phyloP scores from a whole-genome alignment of 805 yeast species.

The Hanseniaspora valbyensis region DNA sequence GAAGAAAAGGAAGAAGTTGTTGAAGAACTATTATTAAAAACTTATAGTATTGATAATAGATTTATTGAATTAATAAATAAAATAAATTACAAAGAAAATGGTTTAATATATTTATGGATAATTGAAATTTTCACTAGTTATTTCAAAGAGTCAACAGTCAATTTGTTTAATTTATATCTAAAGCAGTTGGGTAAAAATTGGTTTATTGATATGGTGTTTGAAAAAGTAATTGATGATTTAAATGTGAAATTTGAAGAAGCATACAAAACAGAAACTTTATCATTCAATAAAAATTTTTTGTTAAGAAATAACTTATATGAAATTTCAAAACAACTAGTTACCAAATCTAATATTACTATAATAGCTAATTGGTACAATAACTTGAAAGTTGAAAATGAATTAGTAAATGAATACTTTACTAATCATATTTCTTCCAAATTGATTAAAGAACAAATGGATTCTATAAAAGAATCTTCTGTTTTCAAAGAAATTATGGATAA shows the following conservation, averaged over 20 bases:
- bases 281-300: background rate
- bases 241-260: background rate
- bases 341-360: conserved; percentile 4
- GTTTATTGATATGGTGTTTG: conserved; percentile 6
- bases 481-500: conserved; percentile 30
- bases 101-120: conserved; percentile 3
- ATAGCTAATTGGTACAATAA: conserved; percentile 52
- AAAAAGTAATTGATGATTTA: background rate
- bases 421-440: conserved; percentile 54
- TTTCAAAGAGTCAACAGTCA: conserved; percentile 2
- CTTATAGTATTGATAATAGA: background rate
- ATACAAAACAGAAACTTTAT: background rate
- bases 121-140: background rate
- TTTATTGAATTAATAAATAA: background rate
- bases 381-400: conserved; percentile 57
- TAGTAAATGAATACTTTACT: conserved; percentile 49
- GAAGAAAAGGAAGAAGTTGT: background rate
- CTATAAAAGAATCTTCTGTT: conserved; percentile 36
- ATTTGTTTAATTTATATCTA: background rate
- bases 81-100: background rate
- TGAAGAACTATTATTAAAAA: background rate
- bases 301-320: background rate
- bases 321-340: background rate
- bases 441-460: conserved; percentile 44
- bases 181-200: conserved; percentile 4